Evolutionary conservation across 768 basidiomycete species (phyloP).

Genomic region (Suillus luteus): DNA sequence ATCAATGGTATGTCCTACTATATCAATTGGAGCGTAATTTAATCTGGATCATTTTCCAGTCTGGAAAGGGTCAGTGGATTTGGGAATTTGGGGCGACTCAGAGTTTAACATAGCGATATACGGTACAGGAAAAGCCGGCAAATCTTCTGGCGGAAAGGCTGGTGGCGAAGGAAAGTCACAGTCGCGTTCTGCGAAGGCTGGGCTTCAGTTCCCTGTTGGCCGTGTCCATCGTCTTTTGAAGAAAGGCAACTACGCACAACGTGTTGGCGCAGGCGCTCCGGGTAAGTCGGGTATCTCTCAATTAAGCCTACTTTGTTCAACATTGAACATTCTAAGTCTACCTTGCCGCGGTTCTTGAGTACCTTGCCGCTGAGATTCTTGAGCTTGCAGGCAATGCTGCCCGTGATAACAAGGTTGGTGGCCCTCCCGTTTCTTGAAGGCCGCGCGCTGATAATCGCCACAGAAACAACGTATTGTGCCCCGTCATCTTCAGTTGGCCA

Average conservation of each 20-base stretch:
- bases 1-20: constrained; percentile 28
- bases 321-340: constrained; percentile 54
- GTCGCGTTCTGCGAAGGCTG: constrained; percentile 74
- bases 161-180: constrained; percentile 54
- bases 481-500: constrained; percentile 89
- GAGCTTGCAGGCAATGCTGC: constrained; percentile 88
- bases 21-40: constrained; percentile 10
- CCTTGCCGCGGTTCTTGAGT: constrained; percentile 88
- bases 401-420: constrained; percentile 36
- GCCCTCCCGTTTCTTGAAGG: not conserved
- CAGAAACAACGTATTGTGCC: constrained; percentile 94
- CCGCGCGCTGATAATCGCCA: not conserved
- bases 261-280: constrained; percentile 88
- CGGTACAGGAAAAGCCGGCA: constrained; percentile 52
- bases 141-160: constrained; percentile 53
- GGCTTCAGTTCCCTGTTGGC: constrained; percentile 87
- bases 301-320: not conserved
- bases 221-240: constrained; percentile 90
- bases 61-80: constrained; percentile 33
- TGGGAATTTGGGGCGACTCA: not conserved
- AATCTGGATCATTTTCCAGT: constrained; percentile 19
- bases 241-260: constrained; percentile 85
- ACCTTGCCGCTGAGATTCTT: constrained; percentile 91
- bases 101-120: constrained; percentile 21
- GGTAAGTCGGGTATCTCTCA: constrained; percentile 40